Base-by-base conservation (phyloP, 495 filamentous ascomycete genomes). In the Penicillium crystallinum region DNA sequence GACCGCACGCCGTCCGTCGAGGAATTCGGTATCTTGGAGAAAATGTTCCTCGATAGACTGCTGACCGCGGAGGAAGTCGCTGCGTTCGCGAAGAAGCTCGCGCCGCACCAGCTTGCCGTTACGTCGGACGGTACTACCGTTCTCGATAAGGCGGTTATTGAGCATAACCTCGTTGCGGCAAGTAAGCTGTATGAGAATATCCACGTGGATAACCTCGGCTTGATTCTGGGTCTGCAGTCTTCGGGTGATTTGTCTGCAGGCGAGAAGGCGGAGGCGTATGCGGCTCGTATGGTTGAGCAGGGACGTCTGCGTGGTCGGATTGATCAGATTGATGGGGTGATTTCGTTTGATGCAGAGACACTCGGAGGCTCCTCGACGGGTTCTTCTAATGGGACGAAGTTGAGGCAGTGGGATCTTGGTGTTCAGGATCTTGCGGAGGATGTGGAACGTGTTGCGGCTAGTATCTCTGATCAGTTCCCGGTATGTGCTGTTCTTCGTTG, bases 251-350 rank as follows among this genome's bases (percentile, higher is more conserved):
- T 73, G 1, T 73, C 73, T 1, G 85, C 85, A 27, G 85, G 79
- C 0, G 88, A 89, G 53, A 87, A 85, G 61, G 95, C 93, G 15
- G 95, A 97, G 76, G 84, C 86, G 17, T 95, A 90, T 45, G 92
- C 95, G 11, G 91, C 93, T 3, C 78, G 80, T 43, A 98, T 98
- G 93, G 90, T 97, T 56, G 91, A 97, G 71, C 90, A 96, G 67
- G 89, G 87, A 14, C 82, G 93, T 21, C 69, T 98, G 52, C 79
- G 80, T 2, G 93, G 93, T 8, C 82, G 83, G 42, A 97, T 98
- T 61, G 95, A 98, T 69, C 93, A 97, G 74, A 95, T 98, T 62
- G 89, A 91, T 54, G 76, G 87, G 12, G 67, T 91, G 9, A 93
- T 98, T 36, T 88, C 81, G 62, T 98, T 98, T 62, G 86, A 90